These are phyloP conservation scores for Arthrobotrys sphaeroides DNA, from an alignment of 2,329 filamentous ascomycete genomes.

Conservation along the genomic window DNA sequence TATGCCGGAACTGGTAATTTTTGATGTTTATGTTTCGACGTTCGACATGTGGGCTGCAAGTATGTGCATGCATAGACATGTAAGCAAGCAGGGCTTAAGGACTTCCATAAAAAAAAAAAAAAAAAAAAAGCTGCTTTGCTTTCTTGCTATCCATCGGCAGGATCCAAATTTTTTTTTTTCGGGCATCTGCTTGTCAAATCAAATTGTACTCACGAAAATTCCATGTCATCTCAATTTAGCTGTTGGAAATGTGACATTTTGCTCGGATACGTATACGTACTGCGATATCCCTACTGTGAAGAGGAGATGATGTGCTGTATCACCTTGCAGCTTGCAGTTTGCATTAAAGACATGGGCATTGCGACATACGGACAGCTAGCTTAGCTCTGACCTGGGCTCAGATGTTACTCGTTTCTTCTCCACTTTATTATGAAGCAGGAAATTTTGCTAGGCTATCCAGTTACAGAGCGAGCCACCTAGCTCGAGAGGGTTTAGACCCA, in stretches of 20 bases:
- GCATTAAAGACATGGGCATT: slow-evolving; percentile 52
- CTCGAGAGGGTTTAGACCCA: slow-evolving; percentile 49
- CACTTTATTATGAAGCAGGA: slow-evolving; percentile 32
- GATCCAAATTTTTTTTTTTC: not conserved
- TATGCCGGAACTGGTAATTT: slow-evolving; percentile 25
- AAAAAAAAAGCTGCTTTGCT: not conserved
- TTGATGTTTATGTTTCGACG: slow-evolving; percentile 15
- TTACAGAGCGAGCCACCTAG: slow-evolving; percentile 8
- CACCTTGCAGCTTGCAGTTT: slow-evolving; percentile 50
- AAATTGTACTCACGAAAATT: not conserved
- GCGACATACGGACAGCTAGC: slow-evolving; percentile 47
- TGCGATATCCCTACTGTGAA: slow-evolving; percentile 11
- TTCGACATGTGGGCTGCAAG: slow-evolving; percentile 15
- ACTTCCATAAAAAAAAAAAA: not conserved
- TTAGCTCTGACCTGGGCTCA: slow-evolving; percentile 10
- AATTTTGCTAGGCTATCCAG: slow-evolving; percentile 25
- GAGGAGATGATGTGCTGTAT: slow-evolving; percentile 52
- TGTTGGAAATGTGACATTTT: slow-evolving; percentile 3
- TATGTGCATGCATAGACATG: no score
- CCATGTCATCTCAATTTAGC: not conserved
- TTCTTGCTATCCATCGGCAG: not conserved
- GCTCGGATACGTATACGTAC: no score
- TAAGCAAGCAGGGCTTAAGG: not conserved
- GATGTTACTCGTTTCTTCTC: slow-evolving; percentile 16
- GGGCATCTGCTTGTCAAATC: slow-evolving; percentile 7